Evolutionary conservation across 495 filamentous ascomycete genomes (phyloP).

Genomic region (Parathielavia hyrcaniae): DNA sequence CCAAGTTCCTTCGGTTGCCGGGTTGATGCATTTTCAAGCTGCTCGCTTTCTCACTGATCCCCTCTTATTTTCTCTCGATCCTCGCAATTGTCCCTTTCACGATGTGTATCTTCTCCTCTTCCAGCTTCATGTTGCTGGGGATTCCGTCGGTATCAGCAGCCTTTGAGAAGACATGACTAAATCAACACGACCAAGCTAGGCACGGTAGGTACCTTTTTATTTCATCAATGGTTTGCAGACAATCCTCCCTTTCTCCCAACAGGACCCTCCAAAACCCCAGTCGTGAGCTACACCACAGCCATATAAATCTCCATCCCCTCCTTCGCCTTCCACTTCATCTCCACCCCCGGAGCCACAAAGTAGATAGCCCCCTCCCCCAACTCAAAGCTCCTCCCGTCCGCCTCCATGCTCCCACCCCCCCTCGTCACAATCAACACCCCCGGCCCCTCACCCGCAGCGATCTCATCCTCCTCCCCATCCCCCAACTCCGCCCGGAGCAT

Average conservation of each 20-base stretch:
- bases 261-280: background rate
- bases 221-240: too few relatives aligned
- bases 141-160: constrained; percentile 20
- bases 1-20: too few relatives aligned
- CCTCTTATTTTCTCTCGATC: constrained; percentile 19
- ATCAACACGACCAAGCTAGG: too few relatives aligned
- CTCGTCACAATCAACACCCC: constrained; percentile 59
- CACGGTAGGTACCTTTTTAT: too few relatives aligned
- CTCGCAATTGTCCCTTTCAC: constrained; percentile 7
- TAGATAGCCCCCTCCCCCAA: constrained; percentile 61
- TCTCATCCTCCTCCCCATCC: constrained; percentile 51
- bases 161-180: too few relatives aligned
- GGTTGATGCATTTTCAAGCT: too few relatives aligned
- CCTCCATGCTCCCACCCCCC: constrained; percentile 54
- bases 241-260: background rate
- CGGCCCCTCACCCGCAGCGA: constrained; percentile 54
- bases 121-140: constrained; percentile 38
- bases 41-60: constrained; percentile 1
- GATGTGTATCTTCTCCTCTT: constrained; percentile 7
- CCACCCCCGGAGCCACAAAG: constrained; percentile 59
- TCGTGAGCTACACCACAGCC: constrained; percentile 31
- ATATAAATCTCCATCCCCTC: constrained; percentile 51
- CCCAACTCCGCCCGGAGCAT: constrained; percentile 56
- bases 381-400: constrained; percentile 47
- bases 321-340: constrained; percentile 44